Evolutionary conservation across 108 stramenopile genomes (phyloP), one percentile per base, ranked within the genome.

Genomic region (Nannochloropsis gaditana): DNA sequence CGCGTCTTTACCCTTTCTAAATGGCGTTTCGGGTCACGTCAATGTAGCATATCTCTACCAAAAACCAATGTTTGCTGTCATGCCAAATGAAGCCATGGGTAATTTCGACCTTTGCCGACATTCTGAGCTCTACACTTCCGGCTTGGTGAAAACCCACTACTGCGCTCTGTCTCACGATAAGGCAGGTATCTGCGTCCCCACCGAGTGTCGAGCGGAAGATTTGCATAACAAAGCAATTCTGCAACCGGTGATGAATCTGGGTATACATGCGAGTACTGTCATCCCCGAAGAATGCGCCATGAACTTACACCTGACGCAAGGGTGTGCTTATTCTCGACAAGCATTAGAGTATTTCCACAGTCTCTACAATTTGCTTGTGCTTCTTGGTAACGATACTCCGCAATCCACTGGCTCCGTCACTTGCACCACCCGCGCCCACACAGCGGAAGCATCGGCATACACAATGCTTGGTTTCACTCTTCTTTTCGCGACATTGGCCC

Each of bases 21-120:
- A 73, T n/a, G 59, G 59, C 59, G 59, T 73, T n/a, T 73, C 59
- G 59, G 59, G 59, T n/a, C 59, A 73, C 59, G n/a, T 73, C 59
- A 73, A 73, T 6, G 59, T 73, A 2, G 59, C 19, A n/a, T 73
- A 73, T n/a, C 59, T 73, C 59, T 73, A 73, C 59, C 59, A 73
- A 73, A 73, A 73, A 73, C 59, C 59, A 15, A 73, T 73, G 59
- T 73, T 73, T n/a, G 59, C 59, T n/a, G 59, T 73, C 59, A 73
- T 73, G 59, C 59, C 59, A 15, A 73, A 73, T n/a, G 59, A 73
- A 73, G 59, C 59, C 15, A 73, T 73, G 59, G 59, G 59, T 73
- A 73, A 73, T n/a, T 73, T 73, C 2, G 59, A 73, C 59, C 59
- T 73, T 4, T 73, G 59, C 59, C 59, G 59, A n/a, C 59, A 73